Evolutionary conservation across 208 protist genomes (phyloP), one percentile per base, ranked within the genome.

Genomic region (Acanthamoeba royreba): DNA sequence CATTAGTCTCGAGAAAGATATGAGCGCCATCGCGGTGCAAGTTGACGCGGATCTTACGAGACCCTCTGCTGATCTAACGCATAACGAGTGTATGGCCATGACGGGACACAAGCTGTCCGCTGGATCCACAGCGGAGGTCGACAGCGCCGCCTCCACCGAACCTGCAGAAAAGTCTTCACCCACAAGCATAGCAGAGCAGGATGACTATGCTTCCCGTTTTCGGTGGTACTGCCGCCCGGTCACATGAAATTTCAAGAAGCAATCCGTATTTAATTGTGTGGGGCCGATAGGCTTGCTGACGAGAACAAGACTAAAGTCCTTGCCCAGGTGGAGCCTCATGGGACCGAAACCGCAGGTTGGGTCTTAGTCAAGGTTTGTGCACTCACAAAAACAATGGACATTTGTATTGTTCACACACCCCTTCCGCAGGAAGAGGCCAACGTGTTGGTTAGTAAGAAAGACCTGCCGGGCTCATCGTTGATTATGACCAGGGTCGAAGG

Each of bases 401-500:
- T 69, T 69, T 61, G 28, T 31, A 35, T 69, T 35, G 28, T 31
- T 35, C 4, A 69, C 33, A n/a, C 58, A 8, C 33, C 7, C 58
- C 33, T 31, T 69, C 28, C 8, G 8, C 28, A 90, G 83, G 83
- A 90, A 22, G 53, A 90, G 49, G 42, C 17, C 15, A 45, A 55
- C 38, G 35, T 90, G 35, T 35, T 90, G 4, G 83, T 90, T 11
- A 90, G 83, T 49, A 66, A 38, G 19, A 90, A 90, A 49, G 83
- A 90, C 11, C 28, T 35, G 31, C 11, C 35, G 9, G 46, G 35
- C 83, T 43, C 35, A 22, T 85, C 74, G 38, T 28, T 85, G 13
- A 40, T 90, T 31, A 90, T 90, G 83, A 90, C 83, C n/a, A 25
- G 83, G 28, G 83, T 38, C 9, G 83, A 90, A 38, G 83, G 83